A percentile compares a stretch with the other conserved stretches of the same genome.
Conservation (phyloP, 495 filamentous ascomycete genomes). For the Penicillium odoratum region DNA sequence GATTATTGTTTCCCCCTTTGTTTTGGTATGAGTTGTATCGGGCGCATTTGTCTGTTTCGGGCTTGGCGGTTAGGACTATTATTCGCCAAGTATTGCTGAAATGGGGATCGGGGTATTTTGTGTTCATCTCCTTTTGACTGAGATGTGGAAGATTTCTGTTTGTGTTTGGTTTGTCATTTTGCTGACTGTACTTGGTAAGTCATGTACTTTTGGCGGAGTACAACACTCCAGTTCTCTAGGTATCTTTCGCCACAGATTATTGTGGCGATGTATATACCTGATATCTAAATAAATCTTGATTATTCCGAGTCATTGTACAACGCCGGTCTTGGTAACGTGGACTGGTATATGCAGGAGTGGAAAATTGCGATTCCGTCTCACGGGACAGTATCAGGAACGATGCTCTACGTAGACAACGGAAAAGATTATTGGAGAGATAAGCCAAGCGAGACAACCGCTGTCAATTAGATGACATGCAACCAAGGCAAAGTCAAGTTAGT, state of each 20-base stretch:
- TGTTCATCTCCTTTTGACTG: neutral
- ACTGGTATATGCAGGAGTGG: too few species aligned
- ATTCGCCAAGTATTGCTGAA: constrained; percentile 22
- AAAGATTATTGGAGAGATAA: neutral
- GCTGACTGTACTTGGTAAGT: constrained; percentile 1
- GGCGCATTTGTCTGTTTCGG: constrained; percentile 18
- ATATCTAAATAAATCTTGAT: too few species aligned
- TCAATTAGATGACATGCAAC: constrained; percentile 7
- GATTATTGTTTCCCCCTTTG: constrained; percentile 1
- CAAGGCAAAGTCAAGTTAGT: neutral
- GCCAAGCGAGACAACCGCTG: constrained; percentile 21
- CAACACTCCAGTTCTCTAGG: neutral
- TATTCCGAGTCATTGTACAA: too few species aligned
- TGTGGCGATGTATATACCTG: neutral
- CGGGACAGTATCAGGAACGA: too few species aligned
- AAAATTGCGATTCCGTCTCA: too few species aligned
- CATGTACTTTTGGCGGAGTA: neutral
- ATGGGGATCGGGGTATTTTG: too few species aligned
- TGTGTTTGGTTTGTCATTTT: neutral
- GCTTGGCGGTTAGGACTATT: constrained; percentile 25
- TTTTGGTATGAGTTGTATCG: constrained; percentile 14
- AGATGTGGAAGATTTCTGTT: constrained; percentile 3
- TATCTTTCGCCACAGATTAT: neutral
- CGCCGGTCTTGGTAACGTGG: too few species aligned
- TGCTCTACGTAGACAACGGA: neutral